Percentiles rank a stretch among this genome's conserved stretches.
Conservation (phyloP, 2,329 filamentous ascomycete species). For the Sordariomycetes sp. region DNA sequence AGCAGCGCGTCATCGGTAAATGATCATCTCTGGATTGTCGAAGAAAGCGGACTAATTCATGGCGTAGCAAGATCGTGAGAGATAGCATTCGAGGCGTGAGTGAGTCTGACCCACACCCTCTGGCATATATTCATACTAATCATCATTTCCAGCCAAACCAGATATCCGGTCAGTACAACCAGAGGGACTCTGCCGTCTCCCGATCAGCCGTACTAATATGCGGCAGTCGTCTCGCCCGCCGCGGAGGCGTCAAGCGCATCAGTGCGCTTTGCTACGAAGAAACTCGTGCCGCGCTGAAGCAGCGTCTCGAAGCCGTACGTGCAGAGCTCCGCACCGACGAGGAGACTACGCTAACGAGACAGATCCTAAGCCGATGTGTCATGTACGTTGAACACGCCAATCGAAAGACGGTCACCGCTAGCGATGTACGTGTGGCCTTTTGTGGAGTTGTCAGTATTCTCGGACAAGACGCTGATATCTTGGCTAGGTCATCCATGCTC, state of each 20-base stretch:
- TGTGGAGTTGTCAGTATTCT: not conserved
- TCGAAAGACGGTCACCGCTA: conserved; percentile 53
- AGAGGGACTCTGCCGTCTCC: not conserved
- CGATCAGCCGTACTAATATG: not conserved
- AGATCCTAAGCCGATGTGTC: conserved; percentile 44
- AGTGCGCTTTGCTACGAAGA: conserved; percentile 56
- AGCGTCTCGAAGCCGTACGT: conserved; percentile 36
- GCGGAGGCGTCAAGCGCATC: conserved; percentile 71
- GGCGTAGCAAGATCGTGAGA: conserved; percentile 33
- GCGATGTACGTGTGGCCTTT: conserved; percentile 39
- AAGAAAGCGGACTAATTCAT: not conserved
- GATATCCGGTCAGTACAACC: conserved; percentile 36
- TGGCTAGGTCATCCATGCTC: conserved; percentile 41
- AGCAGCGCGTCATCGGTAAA: conserved; percentile 14
- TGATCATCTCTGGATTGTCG: not conserved
- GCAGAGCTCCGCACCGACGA: not conserved
- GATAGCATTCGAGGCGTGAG: conserved; percentile 43
- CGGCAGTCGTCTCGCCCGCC: conserved; percentile 57
- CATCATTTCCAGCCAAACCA: conserved; percentile 33
- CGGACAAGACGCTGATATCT: not conserved
- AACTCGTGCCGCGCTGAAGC: conserved; percentile 39
- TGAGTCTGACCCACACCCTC: conserved; percentile 20
- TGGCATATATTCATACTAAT: not conserved
- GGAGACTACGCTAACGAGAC: not conserved
- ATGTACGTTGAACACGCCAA: conserved; percentile 42